Percentiles rank a stretch among this genome's conserved stretches.
phyloP scores from a whole-genome alignment of 164 flowering plant genomes.

The Liriodendron chinense region DNA sequence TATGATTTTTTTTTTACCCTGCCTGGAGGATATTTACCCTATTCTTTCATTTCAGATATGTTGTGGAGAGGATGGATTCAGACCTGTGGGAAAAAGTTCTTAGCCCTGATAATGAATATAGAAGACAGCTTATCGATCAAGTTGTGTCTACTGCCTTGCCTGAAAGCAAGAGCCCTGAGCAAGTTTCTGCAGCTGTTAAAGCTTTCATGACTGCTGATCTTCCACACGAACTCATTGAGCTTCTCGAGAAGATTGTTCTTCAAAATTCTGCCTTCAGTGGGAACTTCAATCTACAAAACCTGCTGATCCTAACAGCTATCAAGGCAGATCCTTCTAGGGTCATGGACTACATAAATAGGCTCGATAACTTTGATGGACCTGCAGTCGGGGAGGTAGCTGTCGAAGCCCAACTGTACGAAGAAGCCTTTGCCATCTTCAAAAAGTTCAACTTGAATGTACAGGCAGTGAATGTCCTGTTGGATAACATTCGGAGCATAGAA shows the following conservation, averaged over 20 bases:
- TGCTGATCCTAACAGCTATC: conserved; percentile 87
- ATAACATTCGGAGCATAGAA: conserved; percentile 81
- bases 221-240: conserved; percentile 98
- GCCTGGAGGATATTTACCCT: neutral
- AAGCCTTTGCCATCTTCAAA: conserved; percentile 95
- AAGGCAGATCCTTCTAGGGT: conserved; percentile 99
- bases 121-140: conserved; percentile 97
- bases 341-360: conserved; percentile 92
- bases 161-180: conserved; percentile 99
- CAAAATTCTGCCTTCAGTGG: conserved; percentile 99
- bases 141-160: conserved; percentile 99
- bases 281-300: conserved; percentile 90
- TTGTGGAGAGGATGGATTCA: conserved; percentile 97
- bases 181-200: conserved; percentile 98
- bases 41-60: conserved; percentile 61
- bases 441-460: conserved; percentile 97
- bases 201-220: conserved; percentile 99
- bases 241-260: conserved; percentile 97
- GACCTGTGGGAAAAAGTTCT: conserved; percentile 99
- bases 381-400: conserved; percentile 99
- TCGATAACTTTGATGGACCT: conserved; percentile 99
- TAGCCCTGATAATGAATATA: conserved; percentile 82
- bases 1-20: neutral
- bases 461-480: conserved; percentile 94
- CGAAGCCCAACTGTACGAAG: conserved; percentile 92